Conservation (phyloP, 441 rosid species). For the Erodium texanum region DNA sequence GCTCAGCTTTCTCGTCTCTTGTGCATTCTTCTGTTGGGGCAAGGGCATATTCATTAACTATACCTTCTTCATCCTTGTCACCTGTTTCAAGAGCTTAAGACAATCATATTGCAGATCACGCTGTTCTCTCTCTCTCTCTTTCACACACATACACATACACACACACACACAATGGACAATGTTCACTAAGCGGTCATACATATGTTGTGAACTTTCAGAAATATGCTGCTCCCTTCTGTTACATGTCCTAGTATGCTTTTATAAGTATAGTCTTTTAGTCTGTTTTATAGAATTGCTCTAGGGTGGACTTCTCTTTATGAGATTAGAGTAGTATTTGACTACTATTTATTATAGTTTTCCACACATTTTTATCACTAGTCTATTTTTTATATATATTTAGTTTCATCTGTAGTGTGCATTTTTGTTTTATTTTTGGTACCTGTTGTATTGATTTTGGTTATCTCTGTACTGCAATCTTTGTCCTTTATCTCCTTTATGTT, state of each 20-base stretch:
- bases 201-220: neutral
- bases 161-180: neutral
- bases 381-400: neutral
- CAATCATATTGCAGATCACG: neutral
- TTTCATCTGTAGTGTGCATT: neutral
- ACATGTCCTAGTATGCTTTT: neutral
- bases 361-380: neutral
- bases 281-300: neutral
- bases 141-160: neutral
- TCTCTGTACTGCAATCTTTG: conserved; percentile 23
- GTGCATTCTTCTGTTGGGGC: neutral
- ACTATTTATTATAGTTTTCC: neutral
- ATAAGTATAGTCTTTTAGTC: neutral
- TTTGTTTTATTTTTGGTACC: conserved; percentile 8
- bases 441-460: conserved; percentile 11
- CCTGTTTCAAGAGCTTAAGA: conserved; percentile 20
- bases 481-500: conserved; percentile 18
- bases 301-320: neutral
- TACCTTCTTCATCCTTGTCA: conserved; percentile 11
- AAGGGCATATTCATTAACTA: conserved; percentile 16
- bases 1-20: conserved; percentile 12
- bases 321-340: neutral
- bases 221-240: neutral
- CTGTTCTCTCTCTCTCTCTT: neutral
- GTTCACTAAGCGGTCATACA: neutral